Conservation (phyloP, 78 protist genomes). For the Polysphondylium violaceum region DNA sequence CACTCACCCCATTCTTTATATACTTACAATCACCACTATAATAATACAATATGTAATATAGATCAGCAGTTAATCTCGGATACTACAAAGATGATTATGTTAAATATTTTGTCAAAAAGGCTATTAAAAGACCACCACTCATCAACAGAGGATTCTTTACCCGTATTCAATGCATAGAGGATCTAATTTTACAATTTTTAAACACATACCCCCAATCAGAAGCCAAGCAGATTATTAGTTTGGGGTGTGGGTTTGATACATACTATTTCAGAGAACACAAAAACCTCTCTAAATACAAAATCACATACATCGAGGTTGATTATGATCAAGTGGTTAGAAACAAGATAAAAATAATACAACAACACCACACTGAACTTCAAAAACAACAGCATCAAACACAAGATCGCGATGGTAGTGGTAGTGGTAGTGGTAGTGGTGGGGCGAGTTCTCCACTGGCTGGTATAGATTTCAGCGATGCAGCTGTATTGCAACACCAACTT, state of each 20-base stretch:
- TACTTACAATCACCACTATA: not conserved
- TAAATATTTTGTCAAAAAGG: constrained; percentile 54
- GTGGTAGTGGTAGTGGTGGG: not conserved
- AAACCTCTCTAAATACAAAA: not conserved
- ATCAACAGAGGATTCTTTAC: constrained; percentile 81
- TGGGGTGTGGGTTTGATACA: constrained; percentile 81
- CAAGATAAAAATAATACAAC: constrained; percentile 52
- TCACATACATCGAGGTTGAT: constrained; percentile 65
- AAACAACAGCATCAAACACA: constrained; percentile 4
- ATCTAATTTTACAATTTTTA: constrained; percentile 40
- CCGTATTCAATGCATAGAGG: constrained; percentile 57
- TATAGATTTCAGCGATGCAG: not conserved
- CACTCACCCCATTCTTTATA: not conserved
- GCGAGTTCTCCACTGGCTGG: not conserved
- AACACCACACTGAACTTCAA: constrained; percentile 1
- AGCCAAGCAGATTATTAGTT: constrained; percentile 53
- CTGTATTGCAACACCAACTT: not conserved
- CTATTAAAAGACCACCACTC: constrained; percentile 74
- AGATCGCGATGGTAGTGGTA: constrained; percentile 3
- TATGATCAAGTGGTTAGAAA: constrained; percentile 53
- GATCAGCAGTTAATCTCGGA: constrained; percentile 74
- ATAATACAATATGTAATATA: not conserved
- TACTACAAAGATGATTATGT: constrained; percentile 70
- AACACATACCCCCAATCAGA: not conserved
- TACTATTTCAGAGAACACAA: constrained; percentile 54